phyloP scores from a whole-genome alignment of 805 yeast species.

The Hanseniaspora pseudoguilliermondii region DNA sequence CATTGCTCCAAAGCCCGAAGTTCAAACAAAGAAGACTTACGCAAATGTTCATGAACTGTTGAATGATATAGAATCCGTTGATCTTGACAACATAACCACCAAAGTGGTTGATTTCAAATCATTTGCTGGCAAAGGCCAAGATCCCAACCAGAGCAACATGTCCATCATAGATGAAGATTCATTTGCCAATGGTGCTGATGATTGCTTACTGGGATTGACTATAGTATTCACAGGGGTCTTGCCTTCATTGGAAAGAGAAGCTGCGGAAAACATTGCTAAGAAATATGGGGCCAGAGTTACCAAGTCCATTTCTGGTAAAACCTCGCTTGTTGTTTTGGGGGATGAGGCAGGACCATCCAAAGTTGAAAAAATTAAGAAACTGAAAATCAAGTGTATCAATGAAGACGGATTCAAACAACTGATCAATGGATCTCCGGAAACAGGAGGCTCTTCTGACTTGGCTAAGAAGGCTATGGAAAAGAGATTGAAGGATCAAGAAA shows the following conservation, averaged over 20 bases:
- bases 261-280: constrained; percentile 64
- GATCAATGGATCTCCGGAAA: constrained; percentile 69
- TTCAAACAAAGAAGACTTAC: constrained; percentile 16
- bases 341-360: constrained; percentile 96
- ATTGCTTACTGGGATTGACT: constrained; percentile 77
- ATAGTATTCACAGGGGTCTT: constrained; percentile 87
- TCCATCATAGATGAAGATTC: constrained; percentile 25
- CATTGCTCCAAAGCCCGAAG: background rate
- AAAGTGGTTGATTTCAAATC: constrained; percentile 43
- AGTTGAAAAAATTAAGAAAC: constrained; percentile 60
- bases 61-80: constrained; percentile 61
- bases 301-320: constrained; percentile 69
- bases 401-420: constrained; percentile 77
- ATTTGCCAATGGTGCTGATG: constrained; percentile 70
- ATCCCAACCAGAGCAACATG: constrained; percentile 19
- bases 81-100: constrained; percentile 38
- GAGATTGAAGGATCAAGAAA: constrained; percentile 53
- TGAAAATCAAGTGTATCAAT: constrained; percentile 65
- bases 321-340: constrained; percentile 82
- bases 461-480: constrained; percentile 65
- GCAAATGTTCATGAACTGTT: constrained; percentile 44
- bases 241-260: constrained; percentile 65
- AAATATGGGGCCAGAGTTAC: constrained; percentile 86
- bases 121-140: constrained; percentile 35
- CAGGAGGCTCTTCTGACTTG: constrained; percentile 74